Percentiles rank a stretch among this genome's conserved stretches.
phyloP scores from a whole-genome alignment of 2,329 filamentous ascomycete species.

The Fusarium ambrosium region DNA sequence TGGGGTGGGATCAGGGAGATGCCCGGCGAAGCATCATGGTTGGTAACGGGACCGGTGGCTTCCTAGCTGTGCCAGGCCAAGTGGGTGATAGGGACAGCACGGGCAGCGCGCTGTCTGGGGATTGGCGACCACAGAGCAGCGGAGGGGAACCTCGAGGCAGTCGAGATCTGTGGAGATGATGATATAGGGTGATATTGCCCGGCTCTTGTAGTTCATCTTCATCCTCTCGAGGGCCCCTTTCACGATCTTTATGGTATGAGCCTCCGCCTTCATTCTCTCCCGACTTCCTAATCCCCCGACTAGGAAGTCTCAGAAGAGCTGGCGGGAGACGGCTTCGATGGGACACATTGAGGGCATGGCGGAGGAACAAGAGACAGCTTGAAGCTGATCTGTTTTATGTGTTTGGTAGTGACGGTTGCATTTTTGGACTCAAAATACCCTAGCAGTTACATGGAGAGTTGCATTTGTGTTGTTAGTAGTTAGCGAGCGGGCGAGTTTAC shows the following conservation, averaged over 20 bases:
- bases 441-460: slow-evolving; percentile 33
- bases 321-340: background rate
- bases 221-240: background rate
- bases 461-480: slow-evolving; percentile 29
- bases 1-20: slow-evolving; percentile 65
- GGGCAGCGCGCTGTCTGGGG: slow-evolving; percentile 39
- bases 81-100: slow-evolving; percentile 20
- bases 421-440: slow-evolving; percentile 37
- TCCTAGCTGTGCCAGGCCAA: slow-evolving; percentile 64
- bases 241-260: background rate
- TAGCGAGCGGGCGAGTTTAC: slow-evolving; percentile 22
- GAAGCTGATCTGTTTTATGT: slow-evolving; percentile 26
- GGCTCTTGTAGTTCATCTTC: background rate
- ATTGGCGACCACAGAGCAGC: slow-evolving; percentile 56
- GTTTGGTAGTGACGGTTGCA: slow-evolving; percentile 31
- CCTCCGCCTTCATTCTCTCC: background rate
- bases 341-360: slow-evolving; percentile 20
- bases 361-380: slow-evolving; percentile 7
- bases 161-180: slow-evolving; percentile 43
- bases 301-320: background rate
- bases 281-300: background rate
- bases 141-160: slow-evolving; percentile 50
- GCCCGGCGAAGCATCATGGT: slow-evolving; percentile 68
- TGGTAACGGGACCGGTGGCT: slow-evolving; percentile 65
- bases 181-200: background rate